These are phyloP conservation scores for Chrysochromulina tobinii DNA, from an alignment of 78 protist genomes.

Conservation along the genomic window DNA sequence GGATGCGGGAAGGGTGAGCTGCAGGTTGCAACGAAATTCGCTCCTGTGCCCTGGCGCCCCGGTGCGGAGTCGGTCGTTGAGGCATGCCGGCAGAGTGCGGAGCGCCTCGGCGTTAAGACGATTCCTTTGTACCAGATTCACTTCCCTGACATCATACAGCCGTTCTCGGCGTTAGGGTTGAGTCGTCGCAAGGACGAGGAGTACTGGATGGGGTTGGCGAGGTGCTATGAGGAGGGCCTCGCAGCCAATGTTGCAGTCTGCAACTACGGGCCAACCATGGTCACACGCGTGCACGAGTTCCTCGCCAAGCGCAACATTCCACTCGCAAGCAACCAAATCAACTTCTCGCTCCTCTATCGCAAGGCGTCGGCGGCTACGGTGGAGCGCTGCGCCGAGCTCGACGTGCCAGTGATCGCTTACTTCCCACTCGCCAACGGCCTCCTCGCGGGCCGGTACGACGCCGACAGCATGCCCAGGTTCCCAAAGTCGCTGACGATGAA, in stretches of 20 bases:
- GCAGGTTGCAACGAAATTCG: neutral
- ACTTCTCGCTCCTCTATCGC: neutral
- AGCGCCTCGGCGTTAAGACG: neutral
- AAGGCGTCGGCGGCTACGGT: neutral
- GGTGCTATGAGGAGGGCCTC: neutral
- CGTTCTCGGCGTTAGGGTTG: neutral
- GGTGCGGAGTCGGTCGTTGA: neutral
- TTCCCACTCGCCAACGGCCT: constrained; percentile 18
- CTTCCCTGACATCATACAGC: constrained; percentile 4
- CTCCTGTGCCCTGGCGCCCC: neutral
- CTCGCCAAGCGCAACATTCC: neutral
- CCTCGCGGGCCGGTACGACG: neutral
- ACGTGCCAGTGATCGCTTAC: neutral
- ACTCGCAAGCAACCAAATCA: neutral
- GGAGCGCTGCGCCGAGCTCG: neutral
- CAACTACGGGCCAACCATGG: neutral
- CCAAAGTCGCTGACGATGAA: neutral
- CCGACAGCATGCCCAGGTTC: neutral
- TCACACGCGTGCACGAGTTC: neutral
- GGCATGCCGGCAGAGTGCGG: neutral
- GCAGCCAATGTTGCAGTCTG: neutral
- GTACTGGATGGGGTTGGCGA: constrained; percentile 9
- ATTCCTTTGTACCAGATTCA: constrained; percentile 15
- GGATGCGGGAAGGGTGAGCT: too few relatives aligned
- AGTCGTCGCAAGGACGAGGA: neutral